Evolutionary conservation across 768 basidiomycete genomes (phyloP), one percentile per base, ranked within the genome.

Genomic region (Lenzites betulinus): DNA sequence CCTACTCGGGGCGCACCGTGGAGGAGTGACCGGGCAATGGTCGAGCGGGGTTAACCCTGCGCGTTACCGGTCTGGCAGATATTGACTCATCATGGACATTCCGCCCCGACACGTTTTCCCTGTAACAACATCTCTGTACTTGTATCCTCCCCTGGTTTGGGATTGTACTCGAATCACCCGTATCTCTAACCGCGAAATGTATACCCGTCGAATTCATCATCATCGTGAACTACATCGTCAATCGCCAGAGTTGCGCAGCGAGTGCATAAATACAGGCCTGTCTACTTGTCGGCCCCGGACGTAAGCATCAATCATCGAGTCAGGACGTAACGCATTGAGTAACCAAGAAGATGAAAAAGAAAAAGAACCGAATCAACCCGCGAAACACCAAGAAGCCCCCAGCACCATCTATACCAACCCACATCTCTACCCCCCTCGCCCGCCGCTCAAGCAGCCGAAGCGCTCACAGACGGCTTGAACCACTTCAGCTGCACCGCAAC

Each of bases 401-500:
- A 33, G 4, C 30, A 11, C 30, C 30, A 11, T 11, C 30, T 33
- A 33, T 11, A 33, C 6, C 30, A 33, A 33, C 4, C n/a, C n/a
- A n/a, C n/a, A n/a, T n/a, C 11, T 33, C 30, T 33, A 33, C 6
- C 4, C 30, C 11, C 11, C 30, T 4, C 30, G 6, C 11, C 11
- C 6, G 11, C 6, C 4, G 30, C 18, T 39, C 38, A 39, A 13
- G 38, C 38, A 16, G 38, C 7, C 7, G 38, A 18, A 39, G 11
- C 4, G 7, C 38, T 5, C 6, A 48, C 49, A 41, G 55, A 56
- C 25, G 58, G 44, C 56, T 64, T 70, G 66, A 68, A 71, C 70
- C 69, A 70, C 65, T 58, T 65, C 59, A 71, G 43, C 55, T 69
- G 67, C 59, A 74, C 65, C 18, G 75, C 77, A 22, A 79, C 65